phyloP scores from a whole-genome alignment of 176 grass and related monocot species.

The Oryza meyeriana region DNA sequence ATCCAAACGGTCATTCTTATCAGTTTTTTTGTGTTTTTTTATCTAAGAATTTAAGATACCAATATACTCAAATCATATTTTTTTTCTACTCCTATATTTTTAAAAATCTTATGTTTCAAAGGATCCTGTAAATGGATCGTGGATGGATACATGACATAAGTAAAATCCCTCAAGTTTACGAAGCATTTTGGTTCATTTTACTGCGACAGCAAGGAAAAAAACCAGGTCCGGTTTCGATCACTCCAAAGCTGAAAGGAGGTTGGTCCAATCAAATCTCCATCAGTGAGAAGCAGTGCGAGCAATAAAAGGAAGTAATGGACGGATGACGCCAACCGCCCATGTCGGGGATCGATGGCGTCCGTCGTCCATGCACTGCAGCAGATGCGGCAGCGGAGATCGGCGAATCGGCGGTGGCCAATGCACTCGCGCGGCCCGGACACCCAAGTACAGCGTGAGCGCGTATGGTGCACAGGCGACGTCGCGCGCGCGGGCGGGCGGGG shows the following conservation, averaged over 20 bases:
- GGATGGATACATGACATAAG: neutral
- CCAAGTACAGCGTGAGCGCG: neutral
- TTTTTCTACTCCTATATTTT: no score
- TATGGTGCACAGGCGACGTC: no score
- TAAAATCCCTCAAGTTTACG: neutral
- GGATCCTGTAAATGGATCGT: no score
- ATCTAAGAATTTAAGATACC: no score
- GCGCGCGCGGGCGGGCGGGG: no score
- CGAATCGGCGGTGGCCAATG: neutral
- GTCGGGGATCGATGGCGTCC: neutral
- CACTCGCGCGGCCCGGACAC: neutral
- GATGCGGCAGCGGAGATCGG: neutral
- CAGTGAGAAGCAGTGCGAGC: neutral
- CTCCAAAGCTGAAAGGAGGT: neutral
- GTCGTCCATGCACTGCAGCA: neutral
- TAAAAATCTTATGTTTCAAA: no score
- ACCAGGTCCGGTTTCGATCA: neutral
- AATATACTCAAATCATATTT: no score
- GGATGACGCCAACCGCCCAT: neutral
- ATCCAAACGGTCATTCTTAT: no score
- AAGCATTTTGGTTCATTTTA: neutral
- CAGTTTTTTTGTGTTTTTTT: no score
- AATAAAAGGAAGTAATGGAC: neutral
- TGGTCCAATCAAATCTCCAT: neutral
- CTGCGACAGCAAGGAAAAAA: neutral